These are phyloP conservation scores for Eleusine indica DNA, from an alignment of 176 grass and related monocot genomes.

Conservation along the genomic window DNA sequence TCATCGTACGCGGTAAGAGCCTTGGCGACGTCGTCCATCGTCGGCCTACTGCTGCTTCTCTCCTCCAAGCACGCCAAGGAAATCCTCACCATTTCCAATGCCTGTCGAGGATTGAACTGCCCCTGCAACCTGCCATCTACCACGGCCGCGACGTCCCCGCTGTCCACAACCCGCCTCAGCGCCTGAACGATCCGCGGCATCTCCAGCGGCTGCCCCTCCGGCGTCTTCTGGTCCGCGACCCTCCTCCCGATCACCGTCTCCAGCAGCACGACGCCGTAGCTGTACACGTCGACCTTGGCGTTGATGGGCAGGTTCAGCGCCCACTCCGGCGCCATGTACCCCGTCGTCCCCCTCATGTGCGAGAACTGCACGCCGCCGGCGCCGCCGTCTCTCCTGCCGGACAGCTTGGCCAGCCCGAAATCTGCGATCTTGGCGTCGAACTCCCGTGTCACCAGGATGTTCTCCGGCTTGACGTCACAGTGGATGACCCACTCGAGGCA, in stretches of 20 bases:
- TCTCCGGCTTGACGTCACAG: constrained; percentile 82
- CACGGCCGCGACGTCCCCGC: constrained; percentile 8
- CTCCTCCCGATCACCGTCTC: constrained; percentile 51
- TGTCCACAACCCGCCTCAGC: neutral
- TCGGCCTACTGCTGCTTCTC: constrained; percentile 32
- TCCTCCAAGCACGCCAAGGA: constrained; percentile 44
- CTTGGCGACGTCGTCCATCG: constrained; percentile 24
- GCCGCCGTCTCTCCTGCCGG: constrained; percentile 29
- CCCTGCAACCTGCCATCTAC: constrained; percentile 36
- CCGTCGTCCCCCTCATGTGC: constrained; percentile 58
- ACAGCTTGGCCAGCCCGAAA: constrained; percentile 67
- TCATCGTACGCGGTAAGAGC: constrained; percentile 22
- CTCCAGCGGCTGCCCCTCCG: neutral
- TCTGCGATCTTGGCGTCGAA: constrained; percentile 78
- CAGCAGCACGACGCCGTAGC: constrained; percentile 49
- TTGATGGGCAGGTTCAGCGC: constrained; percentile 38
- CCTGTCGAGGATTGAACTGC: constrained; percentile 36
- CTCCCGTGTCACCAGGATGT: constrained; percentile 60
- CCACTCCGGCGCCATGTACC: constrained; percentile 49
- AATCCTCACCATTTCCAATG: constrained; percentile 36
- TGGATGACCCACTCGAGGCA: constrained; percentile 85
- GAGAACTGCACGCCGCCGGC: constrained; percentile 25
- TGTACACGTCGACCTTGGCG: constrained; percentile 55
- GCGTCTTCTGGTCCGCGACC: neutral
- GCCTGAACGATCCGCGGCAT: neutral